These are phyloP conservation scores for Leccinum barrowsii DNA, from an alignment of 768 basidiomycete species.

Conservation along the genomic window DNA sequence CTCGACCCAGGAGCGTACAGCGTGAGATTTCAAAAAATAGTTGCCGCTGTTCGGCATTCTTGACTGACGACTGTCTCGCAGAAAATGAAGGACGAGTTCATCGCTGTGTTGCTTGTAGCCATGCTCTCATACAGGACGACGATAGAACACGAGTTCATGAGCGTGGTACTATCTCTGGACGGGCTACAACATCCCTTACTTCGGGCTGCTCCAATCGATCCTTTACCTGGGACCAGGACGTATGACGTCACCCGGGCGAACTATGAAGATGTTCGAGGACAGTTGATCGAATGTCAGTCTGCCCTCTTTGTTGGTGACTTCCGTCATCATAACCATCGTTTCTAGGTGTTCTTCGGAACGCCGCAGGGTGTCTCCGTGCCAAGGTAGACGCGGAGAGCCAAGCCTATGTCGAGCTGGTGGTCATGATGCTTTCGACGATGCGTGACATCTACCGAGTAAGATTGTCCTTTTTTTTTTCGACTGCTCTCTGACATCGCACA, in stretches of 20 bases:
- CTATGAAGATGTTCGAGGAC: slow-evolving; percentile 33
- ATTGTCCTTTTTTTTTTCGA: slow-evolving; percentile 1
- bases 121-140: slow-evolving; percentile 46
- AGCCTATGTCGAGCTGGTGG: slow-evolving; percentile 38
- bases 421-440: slow-evolving; percentile 51
- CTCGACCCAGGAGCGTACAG: slow-evolving; percentile 59
- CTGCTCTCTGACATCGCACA: slow-evolving; percentile 4
- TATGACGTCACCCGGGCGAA: slow-evolving; percentile 31
- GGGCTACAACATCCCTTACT: slow-evolving; percentile 52
- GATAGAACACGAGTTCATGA: slow-evolving; percentile 57
- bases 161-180: slow-evolving; percentile 57
- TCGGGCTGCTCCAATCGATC: slow-evolving; percentile 29
- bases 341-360: slow-evolving; percentile 46
- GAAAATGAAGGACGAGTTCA: slow-evolving; percentile 47
- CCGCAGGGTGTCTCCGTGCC: slow-evolving; percentile 35
- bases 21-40: slow-evolving; percentile 35
- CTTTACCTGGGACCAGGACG: slow-evolving; percentile 19
- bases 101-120: slow-evolving; percentile 51
- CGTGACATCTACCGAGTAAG: slow-evolving; percentile 43
- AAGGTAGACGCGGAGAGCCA: slow-evolving; percentile 35
- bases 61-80: slow-evolving; percentile 22
- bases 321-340: slow-evolving; percentile 10
- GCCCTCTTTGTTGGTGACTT: slow-evolving; percentile 3
- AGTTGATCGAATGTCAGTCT: slow-evolving; percentile 38
- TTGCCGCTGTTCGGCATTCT: not conserved